These are phyloP conservation scores for Lipomyces yamadae DNA, from an alignment of 805 yeast species.

Conservation along the genomic window DNA sequence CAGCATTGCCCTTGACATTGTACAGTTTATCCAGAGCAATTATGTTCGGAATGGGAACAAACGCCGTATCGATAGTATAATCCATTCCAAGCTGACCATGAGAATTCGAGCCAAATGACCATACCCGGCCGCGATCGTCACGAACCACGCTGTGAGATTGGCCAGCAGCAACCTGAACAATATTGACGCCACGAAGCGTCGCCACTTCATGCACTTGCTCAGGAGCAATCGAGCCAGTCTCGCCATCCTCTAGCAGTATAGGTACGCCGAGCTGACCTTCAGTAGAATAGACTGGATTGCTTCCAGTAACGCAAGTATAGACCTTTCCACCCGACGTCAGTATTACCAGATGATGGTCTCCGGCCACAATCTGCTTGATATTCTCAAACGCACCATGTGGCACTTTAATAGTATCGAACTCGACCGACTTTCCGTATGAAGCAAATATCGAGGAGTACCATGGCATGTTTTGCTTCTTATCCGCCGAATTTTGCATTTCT, in stretches of 20 bases:
- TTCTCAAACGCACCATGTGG: slow-evolving; percentile 54
- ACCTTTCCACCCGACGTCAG: slow-evolving; percentile 65
- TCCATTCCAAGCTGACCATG: slow-evolving; percentile 84
- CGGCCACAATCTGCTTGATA: slow-evolving; percentile 60
- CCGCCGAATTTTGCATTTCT: slow-evolving; percentile 16
- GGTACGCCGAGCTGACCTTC: slow-evolving; percentile 86
- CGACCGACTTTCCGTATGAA: background rate
- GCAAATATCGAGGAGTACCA: slow-evolving; percentile 22
- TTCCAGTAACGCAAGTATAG: slow-evolving; percentile 65
- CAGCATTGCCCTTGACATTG: slow-evolving; percentile 52
- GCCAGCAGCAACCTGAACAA: slow-evolving; percentile 73
- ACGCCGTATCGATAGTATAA: slow-evolving; percentile 67
- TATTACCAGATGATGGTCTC: slow-evolving; percentile 71
- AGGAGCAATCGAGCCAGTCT: slow-evolving; percentile 17
- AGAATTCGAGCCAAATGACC: slow-evolving; percentile 84
- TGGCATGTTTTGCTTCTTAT: slow-evolving; percentile 12
- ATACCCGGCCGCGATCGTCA: slow-evolving; percentile 70
- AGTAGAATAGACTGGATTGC: slow-evolving; percentile 46
- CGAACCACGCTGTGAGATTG: slow-evolving; percentile 69
- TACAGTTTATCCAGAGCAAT: slow-evolving; percentile 52
- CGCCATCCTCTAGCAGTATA: slow-evolving; percentile 15
- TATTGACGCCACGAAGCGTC: slow-evolving; percentile 58
- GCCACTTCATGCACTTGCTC: slow-evolving; percentile 57
- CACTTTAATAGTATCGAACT: slow-evolving; percentile 24
- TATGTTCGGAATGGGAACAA: slow-evolving; percentile 70